phyloP scores from a whole-genome alignment of 129 eudicot genomes.

The Cynara cardunculus region DNA sequence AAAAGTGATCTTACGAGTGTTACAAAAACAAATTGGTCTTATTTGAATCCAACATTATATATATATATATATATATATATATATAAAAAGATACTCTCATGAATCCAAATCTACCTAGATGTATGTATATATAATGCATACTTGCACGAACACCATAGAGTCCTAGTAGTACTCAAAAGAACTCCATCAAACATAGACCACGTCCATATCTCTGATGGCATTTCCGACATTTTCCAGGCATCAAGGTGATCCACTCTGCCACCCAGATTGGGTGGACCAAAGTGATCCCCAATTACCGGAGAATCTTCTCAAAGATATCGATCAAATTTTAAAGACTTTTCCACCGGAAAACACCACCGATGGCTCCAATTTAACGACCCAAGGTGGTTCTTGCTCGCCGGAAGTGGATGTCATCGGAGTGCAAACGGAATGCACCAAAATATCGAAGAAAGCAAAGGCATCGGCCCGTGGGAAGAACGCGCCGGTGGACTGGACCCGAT shows the following conservation, averaged over 20 bases:
- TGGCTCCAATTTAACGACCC: not conserved
- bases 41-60: no score
- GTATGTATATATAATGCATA: not conserved
- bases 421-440: slow-evolving; percentile 5
- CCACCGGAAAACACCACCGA: not conserved
- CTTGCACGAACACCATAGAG: not conserved
- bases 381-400: not conserved
- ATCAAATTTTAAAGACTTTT: not conserved
- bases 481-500: slow-evolving; percentile 34
- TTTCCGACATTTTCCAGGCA: slow-evolving; percentile 2
- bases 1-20: no score
- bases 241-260: not conserved
- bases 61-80: not conserved
- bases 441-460: not conserved
- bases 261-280: not conserved
- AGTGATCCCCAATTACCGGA: not conserved
- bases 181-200: not conserved
- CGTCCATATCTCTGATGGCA: not conserved
- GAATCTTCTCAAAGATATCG: slow-evolving; percentile 17
- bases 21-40: no score
- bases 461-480: slow-evolving; percentile 8
- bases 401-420: no score
- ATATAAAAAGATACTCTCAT: no score
- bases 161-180: not conserved
- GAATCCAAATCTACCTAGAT: no score